Evolutionary conservation across 805 yeast genomes (phyloP).

Genomic region (Jamesozyma hellenica): DNA sequence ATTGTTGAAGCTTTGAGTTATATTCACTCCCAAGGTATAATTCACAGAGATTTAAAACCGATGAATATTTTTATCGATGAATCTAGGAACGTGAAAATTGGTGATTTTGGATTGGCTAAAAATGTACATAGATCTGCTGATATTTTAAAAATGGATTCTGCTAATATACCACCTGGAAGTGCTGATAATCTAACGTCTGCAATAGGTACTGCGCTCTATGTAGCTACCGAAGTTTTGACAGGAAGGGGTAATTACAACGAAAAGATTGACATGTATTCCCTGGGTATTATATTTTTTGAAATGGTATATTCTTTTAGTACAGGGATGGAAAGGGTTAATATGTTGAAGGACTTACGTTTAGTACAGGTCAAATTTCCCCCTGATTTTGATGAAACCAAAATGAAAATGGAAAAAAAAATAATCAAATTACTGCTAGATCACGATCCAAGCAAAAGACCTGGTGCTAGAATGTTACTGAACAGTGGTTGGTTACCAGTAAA

Average conservation of each 20-base stretch:
- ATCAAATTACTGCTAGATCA: slow-evolving; percentile 64
- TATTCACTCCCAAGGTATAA: slow-evolving; percentile 87
- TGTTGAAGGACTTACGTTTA: slow-evolving; percentile 53
- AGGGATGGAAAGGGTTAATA: slow-evolving; percentile 84
- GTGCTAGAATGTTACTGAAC: slow-evolving; percentile 62
- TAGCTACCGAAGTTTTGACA: slow-evolving; percentile 75
- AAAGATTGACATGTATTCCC: slow-evolving; percentile 90
- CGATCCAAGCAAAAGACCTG: slow-evolving; percentile 67
- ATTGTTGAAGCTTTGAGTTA: slow-evolving; percentile 81
- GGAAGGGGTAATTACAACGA: slow-evolving; percentile 76
- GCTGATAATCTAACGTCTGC: slow-evolving; percentile 78
- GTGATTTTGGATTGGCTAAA: slow-evolving; percentile 95
- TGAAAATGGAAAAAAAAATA: slow-evolving; percentile 53
- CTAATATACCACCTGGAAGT: slow-evolving; percentile 18
- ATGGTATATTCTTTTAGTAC: slow-evolving; percentile 83
- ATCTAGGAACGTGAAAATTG: slow-evolving; percentile 79
- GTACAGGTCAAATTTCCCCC: slow-evolving; percentile 57
- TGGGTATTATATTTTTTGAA: slow-evolving; percentile 91
- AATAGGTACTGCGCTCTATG: slow-evolving; percentile 88
- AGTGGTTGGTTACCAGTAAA: slow-evolving; percentile 83
- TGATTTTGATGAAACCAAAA: slow-evolving; percentile 46
- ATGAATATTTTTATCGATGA: slow-evolving; percentile 92
- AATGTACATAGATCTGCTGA: slow-evolving; percentile 52
- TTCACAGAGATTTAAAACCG: slow-evolving; percentile 92
- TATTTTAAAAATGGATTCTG: slow-evolving; percentile 25